Evolutionary conservation across 495 filamentous ascomycete genomes (phyloP), one percentile per base, ranked within the genome.

Genomic region (Jackrogersella minutella): DNA sequence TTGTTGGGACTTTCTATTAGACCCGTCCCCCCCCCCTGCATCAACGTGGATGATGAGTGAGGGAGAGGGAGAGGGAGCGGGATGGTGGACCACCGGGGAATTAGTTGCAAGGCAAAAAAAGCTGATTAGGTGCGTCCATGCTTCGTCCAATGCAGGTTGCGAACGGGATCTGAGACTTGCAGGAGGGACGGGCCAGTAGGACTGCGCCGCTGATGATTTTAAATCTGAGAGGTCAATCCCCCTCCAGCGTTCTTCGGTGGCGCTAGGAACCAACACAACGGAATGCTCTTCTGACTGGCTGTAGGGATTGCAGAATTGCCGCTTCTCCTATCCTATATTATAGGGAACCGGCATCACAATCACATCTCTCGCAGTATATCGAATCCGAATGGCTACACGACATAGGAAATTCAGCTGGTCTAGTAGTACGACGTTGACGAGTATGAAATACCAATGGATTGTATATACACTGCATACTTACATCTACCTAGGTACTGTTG

Each of bases 161-260:
- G 40, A 22, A 17, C 62, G 31, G 52, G 30, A 69, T 69, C 66
- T 62, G 39, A 62, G 61, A 62, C 66, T 61, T 69, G 56, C 57
- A 69, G 51, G 46, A 19, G 31, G 31, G 11, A n/a, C 51, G 36
- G 47, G 28, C 66, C 66, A 69, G 61, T 69, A 64, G 24, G 33
- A 62, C 16, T 34, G 57, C 44, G 57, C 51, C 51, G 30, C 46
- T 53, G 57, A 31, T 30, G 61, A 57, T 53, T 51, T 61, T 1
- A 39, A 33, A 31, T 65, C 5, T 69, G 51, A 69, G 61, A 69
- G 61, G 66, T 36, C 52, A 34, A 59, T n/a, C 61, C 22, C 14
- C 47, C 17, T 58, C 28, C 30, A 30, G 39, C 16, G 24, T 19
- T 28, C 31, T 50, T 36, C 26, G 24, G 55, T 17, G 66, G 51